phyloP scores from a whole-genome alignment of 2,329 filamentous ascomycete species.

The Aureobasidium sp. region DNA sequence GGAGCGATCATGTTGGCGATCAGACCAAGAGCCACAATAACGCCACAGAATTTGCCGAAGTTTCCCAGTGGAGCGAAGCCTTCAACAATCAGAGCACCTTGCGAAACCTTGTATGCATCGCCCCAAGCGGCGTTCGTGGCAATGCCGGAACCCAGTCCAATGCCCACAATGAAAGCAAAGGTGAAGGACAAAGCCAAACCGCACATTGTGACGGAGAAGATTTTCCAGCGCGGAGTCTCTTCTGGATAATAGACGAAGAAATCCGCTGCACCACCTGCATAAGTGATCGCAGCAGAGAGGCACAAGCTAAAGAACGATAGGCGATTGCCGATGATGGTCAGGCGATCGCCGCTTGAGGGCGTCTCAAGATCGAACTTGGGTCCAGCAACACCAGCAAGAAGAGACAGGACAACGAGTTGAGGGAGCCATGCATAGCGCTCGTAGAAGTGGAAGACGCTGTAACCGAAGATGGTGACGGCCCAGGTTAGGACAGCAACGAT shows the following conservation, averaged over 20 bases:
- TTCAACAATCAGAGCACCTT: conserved; percentile 59
- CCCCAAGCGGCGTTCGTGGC: conserved; percentile 47
- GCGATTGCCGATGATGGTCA: conserved; percentile 49
- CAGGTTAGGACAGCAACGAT: conserved; percentile 57
- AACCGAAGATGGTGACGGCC: conserved; percentile 60
- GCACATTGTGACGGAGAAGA: conserved; percentile 51
- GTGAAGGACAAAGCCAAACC: conserved; percentile 54
- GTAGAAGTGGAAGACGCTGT: conserved; percentile 61
- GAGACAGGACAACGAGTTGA: conserved; percentile 53
- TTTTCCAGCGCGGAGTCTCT: conserved; percentile 43
- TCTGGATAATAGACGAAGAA: conserved; percentile 62
- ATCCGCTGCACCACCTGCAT: conserved; percentile 56
- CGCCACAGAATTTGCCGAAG: conserved; percentile 62
- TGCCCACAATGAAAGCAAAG: conserved; percentile 55
- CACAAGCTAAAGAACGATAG: conserved; percentile 66
- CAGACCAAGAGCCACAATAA: conserved; percentile 57
- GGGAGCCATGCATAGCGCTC: conserved; percentile 62
- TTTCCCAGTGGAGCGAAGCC: conserved; percentile 52
- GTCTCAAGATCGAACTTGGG: conserved; percentile 51
- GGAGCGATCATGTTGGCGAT: conserved; percentile 61
- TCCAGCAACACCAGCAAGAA: conserved; percentile 56
- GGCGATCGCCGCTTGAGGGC: conserved; percentile 42
- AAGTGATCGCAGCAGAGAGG: conserved; percentile 58
- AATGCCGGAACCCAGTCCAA: conserved; percentile 56
- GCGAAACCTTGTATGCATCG: conserved; percentile 50